Conservation (phyloP, 2,329 filamentous ascomycete species). For the Alternaria dauci region DNA sequence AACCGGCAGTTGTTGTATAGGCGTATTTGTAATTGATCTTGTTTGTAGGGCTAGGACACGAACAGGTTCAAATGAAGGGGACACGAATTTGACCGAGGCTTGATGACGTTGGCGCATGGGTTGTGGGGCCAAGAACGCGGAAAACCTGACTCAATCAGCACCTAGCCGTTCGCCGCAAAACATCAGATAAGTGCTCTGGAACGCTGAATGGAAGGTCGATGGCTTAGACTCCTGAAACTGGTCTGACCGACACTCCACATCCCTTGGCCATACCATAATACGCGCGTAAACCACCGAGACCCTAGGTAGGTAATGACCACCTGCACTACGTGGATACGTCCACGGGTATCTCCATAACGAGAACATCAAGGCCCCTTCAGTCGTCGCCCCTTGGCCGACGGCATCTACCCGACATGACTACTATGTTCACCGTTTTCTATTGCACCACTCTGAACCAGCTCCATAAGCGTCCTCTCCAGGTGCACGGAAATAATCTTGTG, state of each 20-base stretch:
- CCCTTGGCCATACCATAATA: not conserved
- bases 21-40: not conserved
- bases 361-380: not conserved
- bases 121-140: not conserved
- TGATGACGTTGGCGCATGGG: not conserved
- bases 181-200: not conserved
- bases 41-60: not conserved
- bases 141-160: not conserved
- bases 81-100: not conserved
- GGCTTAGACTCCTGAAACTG: not conserved
- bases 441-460: not conserved
- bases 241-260: not conserved
- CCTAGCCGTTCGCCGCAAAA: not conserved
- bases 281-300: not conserved
- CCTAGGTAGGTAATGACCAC: not conserved
- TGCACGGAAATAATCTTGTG: not conserved
- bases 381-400: not conserved
- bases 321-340: not conserved
- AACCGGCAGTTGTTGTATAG: constrained; percentile 9
- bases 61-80: not conserved
- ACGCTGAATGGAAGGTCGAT: not conserved
- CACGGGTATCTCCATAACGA: not conserved
- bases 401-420: not conserved
- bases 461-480: not conserved
- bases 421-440: not conserved